These are phyloP conservation scores for Petasospora rhodanensis DNA, from an alignment of 1,139 yeast species.

Conservation along the genomic window DNA sequence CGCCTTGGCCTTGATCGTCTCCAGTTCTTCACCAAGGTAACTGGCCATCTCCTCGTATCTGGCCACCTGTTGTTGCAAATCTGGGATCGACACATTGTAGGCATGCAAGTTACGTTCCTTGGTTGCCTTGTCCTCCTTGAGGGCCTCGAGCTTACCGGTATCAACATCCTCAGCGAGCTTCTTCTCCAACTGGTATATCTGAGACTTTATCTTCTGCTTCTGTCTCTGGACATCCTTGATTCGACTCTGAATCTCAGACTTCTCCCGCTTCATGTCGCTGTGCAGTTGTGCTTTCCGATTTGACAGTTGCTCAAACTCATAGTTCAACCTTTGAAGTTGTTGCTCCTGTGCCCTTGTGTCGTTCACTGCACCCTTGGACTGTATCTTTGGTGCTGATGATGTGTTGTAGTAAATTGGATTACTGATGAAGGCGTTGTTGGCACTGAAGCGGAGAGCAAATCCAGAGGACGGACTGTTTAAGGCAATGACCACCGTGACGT, in stretches of 20 bases:
- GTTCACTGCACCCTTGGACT: conserved; percentile 11
- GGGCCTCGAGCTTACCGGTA: conserved; percentile 34
- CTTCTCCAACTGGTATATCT: conserved; percentile 24
- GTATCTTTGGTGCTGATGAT: conserved; percentile 14
- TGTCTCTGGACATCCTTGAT: conserved; percentile 3
- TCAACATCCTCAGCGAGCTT: conserved; percentile 35
- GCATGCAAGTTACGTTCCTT: conserved; percentile 27
- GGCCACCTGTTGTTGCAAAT: conserved; percentile 24
- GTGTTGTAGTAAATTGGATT: conserved; percentile 51
- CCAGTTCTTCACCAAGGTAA: neutral
- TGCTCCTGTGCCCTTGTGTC: conserved; percentile 4
- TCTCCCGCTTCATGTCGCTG: neutral
- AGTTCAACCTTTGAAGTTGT: conserved; percentile 19
- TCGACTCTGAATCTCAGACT: conserved; percentile 4
- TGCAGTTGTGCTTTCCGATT: neutral
- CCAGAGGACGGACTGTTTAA: conserved; percentile 42
- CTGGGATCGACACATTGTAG: conserved; percentile 26
- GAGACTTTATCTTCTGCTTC: conserved; percentile 9
- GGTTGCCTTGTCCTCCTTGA: conserved; percentile 27
- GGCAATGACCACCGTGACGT: conserved; percentile 46
- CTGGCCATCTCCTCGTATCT: conserved; percentile 5
- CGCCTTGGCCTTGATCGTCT: conserved; percentile 16
- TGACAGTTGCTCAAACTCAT: conserved; percentile 11
- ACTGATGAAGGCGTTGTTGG: conserved; percentile 42
- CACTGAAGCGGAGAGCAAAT: conserved; percentile 28